phyloP scores from a whole-genome alignment of 495 filamentous ascomycete species.

The Aspergillus sparsus region DNA sequence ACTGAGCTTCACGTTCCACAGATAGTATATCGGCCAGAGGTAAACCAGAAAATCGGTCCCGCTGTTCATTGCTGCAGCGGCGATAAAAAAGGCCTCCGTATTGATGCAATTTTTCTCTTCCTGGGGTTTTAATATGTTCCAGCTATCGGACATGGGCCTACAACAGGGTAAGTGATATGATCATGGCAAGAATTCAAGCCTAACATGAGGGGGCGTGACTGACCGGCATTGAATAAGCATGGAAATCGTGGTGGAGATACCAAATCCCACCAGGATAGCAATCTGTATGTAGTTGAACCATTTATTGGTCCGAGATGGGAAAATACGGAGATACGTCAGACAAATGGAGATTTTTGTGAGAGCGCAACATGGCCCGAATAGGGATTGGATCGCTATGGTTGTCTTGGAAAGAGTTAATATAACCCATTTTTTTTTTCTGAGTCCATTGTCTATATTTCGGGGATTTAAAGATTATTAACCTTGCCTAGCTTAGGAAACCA shows the following conservation, averaged over 20 bases:
- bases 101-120: conserved; percentile 7
- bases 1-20: conserved; percentile 7
- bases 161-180: background rate
- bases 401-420: background rate
- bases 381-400: conserved; percentile 2
- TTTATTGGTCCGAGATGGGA: conserved; percentile 8
- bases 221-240: conserved; percentile 9
- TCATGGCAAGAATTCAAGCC: background rate
- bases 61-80: conserved; percentile 12
- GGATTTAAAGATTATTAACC: background rate
- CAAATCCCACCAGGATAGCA: conserved; percentile 1
- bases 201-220: background rate
- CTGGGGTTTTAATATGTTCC: conserved; percentile 1
- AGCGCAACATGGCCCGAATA: conserved; percentile 7
- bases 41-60: conserved; percentile 12
- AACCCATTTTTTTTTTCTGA: background rate
- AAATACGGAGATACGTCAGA: conserved; percentile 10
- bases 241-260: conserved; percentile 3
- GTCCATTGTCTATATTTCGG: too few relatives aligned
- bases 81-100: conserved; percentile 8
- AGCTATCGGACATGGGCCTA: conserved; percentile 6
- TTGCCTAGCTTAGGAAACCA: conserved; percentile 9
- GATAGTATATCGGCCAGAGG: conserved; percentile 11
- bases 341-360: conserved; percentile 10
- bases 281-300: conserved; percentile 14